Conservation (phyloP, 148 eudicot genomes). For the Fagopyrum esculentum region DNA sequence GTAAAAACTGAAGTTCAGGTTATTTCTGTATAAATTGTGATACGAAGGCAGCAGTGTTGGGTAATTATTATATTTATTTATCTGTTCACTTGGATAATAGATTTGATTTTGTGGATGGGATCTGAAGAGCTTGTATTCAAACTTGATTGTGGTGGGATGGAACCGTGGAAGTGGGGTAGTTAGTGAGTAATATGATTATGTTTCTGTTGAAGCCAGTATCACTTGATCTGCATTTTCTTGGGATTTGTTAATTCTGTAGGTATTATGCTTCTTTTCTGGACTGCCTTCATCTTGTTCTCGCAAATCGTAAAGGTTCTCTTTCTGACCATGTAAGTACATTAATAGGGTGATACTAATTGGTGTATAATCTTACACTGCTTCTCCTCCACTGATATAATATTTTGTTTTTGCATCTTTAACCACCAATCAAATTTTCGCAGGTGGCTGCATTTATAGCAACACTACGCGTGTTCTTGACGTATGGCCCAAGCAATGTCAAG, state of each 20-base stretch:
- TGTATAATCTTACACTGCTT: not conserved
- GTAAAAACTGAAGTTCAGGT: not conserved
- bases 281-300: slow-evolving; percentile 78
- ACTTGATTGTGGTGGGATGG: not conserved
- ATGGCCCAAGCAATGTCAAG: slow-evolving; percentile 53
- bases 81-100: not conserved
- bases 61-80: not conserved
- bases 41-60: not conserved
- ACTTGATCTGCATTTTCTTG: not conserved
- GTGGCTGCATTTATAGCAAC: slow-evolving; percentile 81
- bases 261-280: slow-evolving; percentile 66
- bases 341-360: not conserved
- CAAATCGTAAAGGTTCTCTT: slow-evolving; percentile 67
- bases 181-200: not conserved
- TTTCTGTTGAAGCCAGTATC: not conserved
- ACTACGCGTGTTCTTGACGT: slow-evolving; percentile 55
- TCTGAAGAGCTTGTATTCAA: not conserved
- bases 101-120: not conserved
- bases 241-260: slow-evolving; percentile 28
- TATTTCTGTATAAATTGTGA: not conserved
- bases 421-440: slow-evolving; percentile 29
- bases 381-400: not conserved
- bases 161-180: not conserved
- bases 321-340: slow-evolving; percentile 61
- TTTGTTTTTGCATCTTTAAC: not conserved